A percentile compares a stretch with the other conserved stretches of the same genome.
Evolutionary conservation across 805 yeast species (phyloP).

Genomic region (Yamadazyma akitaensis): DNA sequence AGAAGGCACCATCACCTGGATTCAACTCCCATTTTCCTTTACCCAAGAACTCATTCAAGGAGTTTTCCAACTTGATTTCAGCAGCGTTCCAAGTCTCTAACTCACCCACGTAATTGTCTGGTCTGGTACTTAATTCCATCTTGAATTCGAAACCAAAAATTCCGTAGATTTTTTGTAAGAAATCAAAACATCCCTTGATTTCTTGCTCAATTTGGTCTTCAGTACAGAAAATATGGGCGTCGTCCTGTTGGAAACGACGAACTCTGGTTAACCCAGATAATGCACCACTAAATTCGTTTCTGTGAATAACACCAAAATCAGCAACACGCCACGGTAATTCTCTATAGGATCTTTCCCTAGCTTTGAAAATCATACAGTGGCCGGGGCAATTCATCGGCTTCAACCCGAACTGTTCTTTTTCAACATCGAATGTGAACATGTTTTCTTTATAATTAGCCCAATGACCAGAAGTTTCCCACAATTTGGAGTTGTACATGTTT

Average conservation of each 20-base stretch:
- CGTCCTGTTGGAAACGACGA: conserved; percentile 98
- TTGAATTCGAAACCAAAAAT: conserved; percentile 91
- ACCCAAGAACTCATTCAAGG: conserved; percentile 70
- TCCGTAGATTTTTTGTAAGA: conserved; percentile 82
- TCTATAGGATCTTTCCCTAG: conserved; percentile 92
- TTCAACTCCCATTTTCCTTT: conserved; percentile 92
- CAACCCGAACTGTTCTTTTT: conserved; percentile 90
- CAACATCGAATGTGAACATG: conserved; percentile 96
- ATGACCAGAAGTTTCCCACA: conserved; percentile 99
- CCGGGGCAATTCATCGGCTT: conserved; percentile 95
- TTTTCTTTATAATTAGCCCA: conserved; percentile 98
- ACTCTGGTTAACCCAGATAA: conserved; percentile 89
- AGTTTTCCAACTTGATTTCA: conserved; percentile 76
- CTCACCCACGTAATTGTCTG: conserved; percentile 94
- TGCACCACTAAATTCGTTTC: conserved; percentile 96
- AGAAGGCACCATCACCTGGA: conserved; percentile 96
- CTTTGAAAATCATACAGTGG: conserved; percentile 88
- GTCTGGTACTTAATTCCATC: conserved; percentile 96
- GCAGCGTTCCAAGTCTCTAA: conserved; percentile 92
- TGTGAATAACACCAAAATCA: conserved; percentile 94
- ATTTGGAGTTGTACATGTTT: conserved; percentile 94
- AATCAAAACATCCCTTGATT: conserved; percentile 80
- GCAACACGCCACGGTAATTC: conserved; percentile 99
- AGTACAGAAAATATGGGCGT: conserved; percentile 96
- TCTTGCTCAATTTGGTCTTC: conserved; percentile 86